Evolutionary conservation across 2,329 filamentous ascomycete genomes (phyloP).

Genomic region (Paraphoma sp.): DNA sequence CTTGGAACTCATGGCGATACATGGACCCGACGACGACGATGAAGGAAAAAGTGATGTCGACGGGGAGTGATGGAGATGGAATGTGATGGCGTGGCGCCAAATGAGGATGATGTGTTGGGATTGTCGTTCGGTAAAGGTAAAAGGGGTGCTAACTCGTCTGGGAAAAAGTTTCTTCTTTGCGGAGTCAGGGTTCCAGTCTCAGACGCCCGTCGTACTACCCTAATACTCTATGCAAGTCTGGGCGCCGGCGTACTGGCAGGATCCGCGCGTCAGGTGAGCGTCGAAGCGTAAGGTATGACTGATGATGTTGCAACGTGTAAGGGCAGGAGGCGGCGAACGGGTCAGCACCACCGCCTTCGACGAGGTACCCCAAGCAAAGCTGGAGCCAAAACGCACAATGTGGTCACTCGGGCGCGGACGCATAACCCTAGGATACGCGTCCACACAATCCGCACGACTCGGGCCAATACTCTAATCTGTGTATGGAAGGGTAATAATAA

Average conservation of each 20-base stretch:
- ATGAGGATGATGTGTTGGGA: slow-evolving; percentile 26
- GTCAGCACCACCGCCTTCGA: background rate
- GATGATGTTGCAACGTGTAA: slow-evolving; percentile 23
- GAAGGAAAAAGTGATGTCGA: slow-evolving; percentile 16
- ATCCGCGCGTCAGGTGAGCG: slow-evolving; percentile 1
- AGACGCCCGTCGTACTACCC: slow-evolving; percentile 28
- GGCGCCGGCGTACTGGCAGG: background rate
- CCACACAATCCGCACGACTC: slow-evolving; percentile 25
- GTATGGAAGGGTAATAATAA: slow-evolving; percentile 27
- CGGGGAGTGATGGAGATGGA: slow-evolving; percentile 23
- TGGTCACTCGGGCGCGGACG: slow-evolving; percentile 16
- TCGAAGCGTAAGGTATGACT: slow-evolving; percentile 4
- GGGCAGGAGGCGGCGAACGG: slow-evolving; percentile 1
- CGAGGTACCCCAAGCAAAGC: background rate
- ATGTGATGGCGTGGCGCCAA: slow-evolving; percentile 26
- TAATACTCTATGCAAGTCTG: slow-evolving; percentile 7
- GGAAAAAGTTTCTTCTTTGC: slow-evolving; percentile 34
- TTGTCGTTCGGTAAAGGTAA: slow-evolving; percentile 35
- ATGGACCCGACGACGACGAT: slow-evolving; percentile 17
- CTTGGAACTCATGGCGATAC: slow-evolving; percentile 41
- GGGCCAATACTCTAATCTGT: slow-evolving; percentile 28
- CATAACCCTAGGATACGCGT: slow-evolving; percentile 31
- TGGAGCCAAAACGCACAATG: slow-evolving; percentile 1
- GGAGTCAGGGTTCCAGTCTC: slow-evolving; percentile 33
- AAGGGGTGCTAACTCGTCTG: slow-evolving; percentile 34